Evolutionary conservation across 2,329 filamentous ascomycete genomes (phyloP).

Genomic region (Fusarium bactridioides): DNA sequence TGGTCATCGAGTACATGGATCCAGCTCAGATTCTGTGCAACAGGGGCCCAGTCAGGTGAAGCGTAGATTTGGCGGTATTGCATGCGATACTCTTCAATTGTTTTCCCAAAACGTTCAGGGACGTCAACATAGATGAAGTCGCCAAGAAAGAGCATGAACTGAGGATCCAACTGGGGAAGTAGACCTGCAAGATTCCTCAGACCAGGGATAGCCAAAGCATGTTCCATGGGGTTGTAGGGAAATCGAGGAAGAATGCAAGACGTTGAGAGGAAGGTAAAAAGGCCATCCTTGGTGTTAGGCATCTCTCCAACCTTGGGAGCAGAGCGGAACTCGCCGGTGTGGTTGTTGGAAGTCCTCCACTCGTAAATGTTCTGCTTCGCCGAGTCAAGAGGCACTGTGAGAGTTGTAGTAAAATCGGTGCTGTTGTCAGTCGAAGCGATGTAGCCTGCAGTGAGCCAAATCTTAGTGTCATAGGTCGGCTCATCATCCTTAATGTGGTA

Average conservation of each 20-base stretch:
- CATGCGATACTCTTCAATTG: constrained; percentile 79
- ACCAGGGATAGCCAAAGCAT: constrained; percentile 83
- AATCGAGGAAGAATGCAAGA: constrained; percentile 93
- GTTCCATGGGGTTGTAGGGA: constrained; percentile 85
- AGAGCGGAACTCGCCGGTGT: constrained; percentile 81
- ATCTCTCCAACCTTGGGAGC: constrained; percentile 75
- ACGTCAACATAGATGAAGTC: constrained; percentile 95
- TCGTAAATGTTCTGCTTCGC: constrained; percentile 78
- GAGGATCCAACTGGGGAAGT: constrained; percentile 74
- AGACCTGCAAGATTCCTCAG: constrained; percentile 78
- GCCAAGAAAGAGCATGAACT: constrained; percentile 83
- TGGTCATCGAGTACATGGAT: constrained; percentile 97
- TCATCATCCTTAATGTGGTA: constrained; percentile 64
- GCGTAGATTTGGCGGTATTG: constrained; percentile 97
- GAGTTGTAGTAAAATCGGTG: constrained; percentile 81
- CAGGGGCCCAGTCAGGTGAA: constrained; percentile 86
- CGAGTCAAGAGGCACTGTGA: constrained; percentile 71
- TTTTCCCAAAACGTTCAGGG: constrained; percentile 77
- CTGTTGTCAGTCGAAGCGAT: constrained; percentile 73
- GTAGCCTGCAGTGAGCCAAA: constrained; percentile 73
- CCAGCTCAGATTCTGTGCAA: constrained; percentile 87
- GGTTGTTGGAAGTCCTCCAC: constrained; percentile 87
- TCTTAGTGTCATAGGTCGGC: constrained; percentile 60
- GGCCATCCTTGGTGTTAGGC: constrained; percentile 67
- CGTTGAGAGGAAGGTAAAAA: constrained; percentile 89